Base-by-base conservation (phyloP, 176 grass and related monocot species). In the Alopecurus myosuroides region DNA sequence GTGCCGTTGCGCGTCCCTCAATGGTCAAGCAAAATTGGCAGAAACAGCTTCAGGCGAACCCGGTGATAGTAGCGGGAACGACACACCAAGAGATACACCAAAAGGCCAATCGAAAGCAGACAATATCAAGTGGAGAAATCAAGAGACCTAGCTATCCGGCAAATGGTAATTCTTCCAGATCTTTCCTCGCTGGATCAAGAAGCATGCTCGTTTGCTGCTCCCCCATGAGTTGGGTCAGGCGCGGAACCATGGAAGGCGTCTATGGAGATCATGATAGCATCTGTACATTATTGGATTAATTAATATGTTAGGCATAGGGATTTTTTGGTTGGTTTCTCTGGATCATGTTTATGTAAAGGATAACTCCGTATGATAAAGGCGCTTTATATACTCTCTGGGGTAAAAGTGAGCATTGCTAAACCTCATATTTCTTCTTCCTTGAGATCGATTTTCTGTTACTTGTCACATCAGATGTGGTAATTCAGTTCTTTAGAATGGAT, bases 71-170 rank as follows among this genome's bases (percentile, higher is more conserved):
- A 94, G 91, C 13, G 89, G 85, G 42, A 92, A 79, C 0, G 81
- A 94, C 72, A 86, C 89, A 4, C 89, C 85, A 18, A 76, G 82
- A 60, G 88, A 88, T 12, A n/a, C 78, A 18, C 84, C 79, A 2
- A 78, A 90, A 22, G 81, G 44, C 76, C 55, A 76, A 76, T 73
- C 55, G 15, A 52, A 77, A 78, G 84, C 68, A 4, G 90, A 88
- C 20, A 83, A 74, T 77, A 81, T 87, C 78, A 82, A 85, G 76
- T 95, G 90, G 88, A 93, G 72, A 93, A 93, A 75, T 81, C 63
- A 81, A 65, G 76, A 84, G 42, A 53, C 52, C 50, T 85, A 92
- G 70, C 75, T 40, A 80, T 90, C 34, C 76, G 45, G 10, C 62
- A 76, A 46, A 51, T 18, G 53, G 26, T 31, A 72, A 18, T 70